Evolutionary conservation across 768 basidiomycete species (phyloP), one percentile per base, ranked within the genome.

Genomic region (Mycena olivaceomarginata): DNA sequence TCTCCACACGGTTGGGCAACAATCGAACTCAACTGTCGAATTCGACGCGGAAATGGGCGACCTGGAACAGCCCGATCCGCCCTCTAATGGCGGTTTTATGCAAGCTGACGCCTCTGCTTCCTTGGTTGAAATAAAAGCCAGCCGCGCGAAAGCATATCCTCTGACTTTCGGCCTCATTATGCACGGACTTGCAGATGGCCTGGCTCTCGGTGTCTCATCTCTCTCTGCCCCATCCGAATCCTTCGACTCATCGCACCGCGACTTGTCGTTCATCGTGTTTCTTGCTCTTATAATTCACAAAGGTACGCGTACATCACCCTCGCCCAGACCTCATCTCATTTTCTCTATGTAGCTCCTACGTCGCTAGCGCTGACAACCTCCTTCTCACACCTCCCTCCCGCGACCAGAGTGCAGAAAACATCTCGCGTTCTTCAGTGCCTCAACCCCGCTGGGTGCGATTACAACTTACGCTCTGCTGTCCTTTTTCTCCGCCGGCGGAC

Each of bases 261-360:
- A 87, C 46, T 82, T 99, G 43, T 95, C 97, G 1, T 82, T 97
- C 12, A 89, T 99, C 57, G 94, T 99, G 5, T 99, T 99, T 83
- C 82, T 98, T 31, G 98, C 98, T 4, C 91, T 99, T 56, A 89
- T 96, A 64, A 88, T 99, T 25, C 98, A 99, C 86, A 99, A 99
- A 91, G 95, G 96, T 90, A 62, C 9, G 62, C 62, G 39, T 64
- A 10, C 22, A n/a, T 39, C 77, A 64, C 37, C n/a, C 40, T 31
- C 15, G 48, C 39, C 39, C 18, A 15, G 57, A 13, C 53, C 12
- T 71, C 57, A 70, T 31, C 18, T 18, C 5, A 31, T 40, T 75
- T 68, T 48, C 65, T 48, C 45, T 80, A 4, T 31, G 31, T 31
- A 98, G 98, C 95, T 0, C 98, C 98, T 1, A 97, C 98, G 0